phyloP scores from a whole-genome alignment of 2,329 filamentous ascomycete genomes.

The Dothidotthia symphoricarpi region DNA sequence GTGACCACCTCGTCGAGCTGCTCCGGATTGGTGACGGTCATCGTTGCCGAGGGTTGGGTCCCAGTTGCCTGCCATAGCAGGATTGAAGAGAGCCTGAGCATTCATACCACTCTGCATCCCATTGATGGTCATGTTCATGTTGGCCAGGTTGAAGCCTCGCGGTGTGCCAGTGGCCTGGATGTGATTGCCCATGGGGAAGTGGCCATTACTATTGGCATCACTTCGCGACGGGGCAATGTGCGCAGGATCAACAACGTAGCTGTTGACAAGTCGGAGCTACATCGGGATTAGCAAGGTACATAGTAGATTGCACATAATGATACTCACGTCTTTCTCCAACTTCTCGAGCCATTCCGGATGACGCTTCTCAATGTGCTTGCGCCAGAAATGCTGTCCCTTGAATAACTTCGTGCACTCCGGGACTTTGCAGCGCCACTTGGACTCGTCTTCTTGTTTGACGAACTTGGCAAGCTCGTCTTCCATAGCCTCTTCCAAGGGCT shows the following conservation, averaged over 20 bases:
- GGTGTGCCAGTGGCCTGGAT: conserved; percentile 74
- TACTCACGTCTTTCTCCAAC: conserved; percentile 77
- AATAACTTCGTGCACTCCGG: conserved; percentile 96
- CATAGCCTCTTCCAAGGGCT: conserved; percentile 78
- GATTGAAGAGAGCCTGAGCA: conserved; percentile 51
- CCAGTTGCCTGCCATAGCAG: conserved; percentile 54
- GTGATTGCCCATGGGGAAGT: conserved; percentile 82
- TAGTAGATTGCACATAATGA: neutral
- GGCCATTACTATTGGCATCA: conserved; percentile 91
- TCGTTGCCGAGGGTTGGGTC: conserved; percentile 48
- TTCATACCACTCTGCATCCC: conserved; percentile 43
- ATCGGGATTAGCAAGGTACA: conserved; percentile 5
- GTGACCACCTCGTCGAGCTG: conserved; percentile 44
- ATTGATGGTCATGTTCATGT: conserved; percentile 61
- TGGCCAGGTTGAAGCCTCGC: conserved; percentile 83
- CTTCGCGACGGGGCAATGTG: conserved; percentile 92
- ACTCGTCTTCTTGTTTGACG: conserved; percentile 96
- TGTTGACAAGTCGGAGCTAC: conserved; percentile 85
- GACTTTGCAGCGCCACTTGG: conserved; percentile 95
- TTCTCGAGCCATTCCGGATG: conserved; percentile 83
- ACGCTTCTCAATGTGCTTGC: conserved; percentile 95
- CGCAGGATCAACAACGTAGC: conserved; percentile 89
- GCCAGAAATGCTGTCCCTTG: conserved; percentile 96
- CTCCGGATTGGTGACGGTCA: conserved; percentile 43
- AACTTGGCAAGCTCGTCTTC: conserved; percentile 82